phyloP scores from a whole-genome alignment of 2,329 filamentous ascomycete species.

The Arthrobotrys musiformis region DNA sequence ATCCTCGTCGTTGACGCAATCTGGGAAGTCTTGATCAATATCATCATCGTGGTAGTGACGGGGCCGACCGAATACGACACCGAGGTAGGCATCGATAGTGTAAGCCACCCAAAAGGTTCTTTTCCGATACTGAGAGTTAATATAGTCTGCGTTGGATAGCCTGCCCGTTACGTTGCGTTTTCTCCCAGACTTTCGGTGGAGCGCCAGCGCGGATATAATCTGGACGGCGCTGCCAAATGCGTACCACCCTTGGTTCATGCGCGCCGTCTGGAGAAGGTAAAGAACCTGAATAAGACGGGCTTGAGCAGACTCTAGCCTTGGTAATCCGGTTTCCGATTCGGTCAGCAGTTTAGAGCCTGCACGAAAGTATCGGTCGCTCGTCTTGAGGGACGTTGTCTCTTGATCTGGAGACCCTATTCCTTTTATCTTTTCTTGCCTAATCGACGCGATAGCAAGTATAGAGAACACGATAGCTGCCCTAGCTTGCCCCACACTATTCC shows the following conservation, averaged over 20 bases:
- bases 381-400: conserved; percentile 58
- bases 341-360: conserved; percentile 64
- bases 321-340: conserved; percentile 67
- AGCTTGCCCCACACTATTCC: conserved; percentile 63
- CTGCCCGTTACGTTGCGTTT: conserved; percentile 61
- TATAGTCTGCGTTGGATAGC: conserved; percentile 62
- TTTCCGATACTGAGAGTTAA: conserved; percentile 68
- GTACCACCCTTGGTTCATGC: conserved; percentile 72
- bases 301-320: conserved; percentile 70
- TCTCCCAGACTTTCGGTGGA: conserved; percentile 61
- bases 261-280: conserved; percentile 70
- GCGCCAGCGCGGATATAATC: conserved; percentile 66
- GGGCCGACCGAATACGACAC: conserved; percentile 72
- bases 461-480: conserved; percentile 66
- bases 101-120: conserved; percentile 74
- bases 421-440: conserved; percentile 64
- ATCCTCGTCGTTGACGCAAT: conserved; percentile 69
- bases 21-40: conserved; percentile 72
- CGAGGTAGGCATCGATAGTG: conserved; percentile 72
- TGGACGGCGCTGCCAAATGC: conserved; percentile 70
- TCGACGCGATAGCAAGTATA: conserved; percentile 66
- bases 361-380: conserved; percentile 65
- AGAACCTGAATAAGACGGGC: conserved; percentile 70
- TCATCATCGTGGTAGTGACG: conserved; percentile 72
- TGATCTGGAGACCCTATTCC: conserved; percentile 59